Evolutionary conservation across 2,329 filamentous ascomycete species (phyloP), one percentile per base, ranked within the genome.

Genomic region (Rhytidhysteron rufulum): DNA sequence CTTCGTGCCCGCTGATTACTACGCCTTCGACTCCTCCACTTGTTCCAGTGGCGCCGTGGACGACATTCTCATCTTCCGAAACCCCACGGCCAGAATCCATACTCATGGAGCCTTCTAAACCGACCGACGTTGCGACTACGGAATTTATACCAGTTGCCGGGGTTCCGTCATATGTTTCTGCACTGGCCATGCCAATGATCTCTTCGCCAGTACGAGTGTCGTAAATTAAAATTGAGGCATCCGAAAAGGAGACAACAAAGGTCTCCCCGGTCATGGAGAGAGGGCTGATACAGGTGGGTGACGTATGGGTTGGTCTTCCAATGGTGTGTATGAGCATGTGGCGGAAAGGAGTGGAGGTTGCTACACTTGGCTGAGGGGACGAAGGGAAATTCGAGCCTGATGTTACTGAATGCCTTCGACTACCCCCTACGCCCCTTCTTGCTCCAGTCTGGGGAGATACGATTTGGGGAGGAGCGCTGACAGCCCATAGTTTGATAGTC

Each of bases 1-100:
- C 93, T 71, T 98, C 93, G 62, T 98, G 91, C 49, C 93, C 93
- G 46, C 87, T 94, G 50, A 98, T 96, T 43, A 98, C 86, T 17
- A 94, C 87, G 10, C 93, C 93, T 65, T 96, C 90, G 1, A 95
- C 83, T 24, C 72, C 71, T 41, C 85, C 88, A 37, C 83, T 85
- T 6, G 83, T 83, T 18, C 87, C 86, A 9, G 93, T 97, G 5
- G 91, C 88, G 1, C 89, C 88, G 31, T 85, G 85, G 1, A 86
- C 78, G 5, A 80, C 72, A 9, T 78, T 74, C 47, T 94, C 88
- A 42, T 95, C 88, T 22, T 88, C 86, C 3, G 72, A 71, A 31
- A 85, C 68, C 9, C 78, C 75, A 22, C 80, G 74, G 48, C 80
- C 78, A 27, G 81, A 74, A 52, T 89, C 85, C 21, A 57, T 48